Conservation (phyloP, 2,329 filamentous ascomycete species). For the Fusarium xylarioides region DNA sequence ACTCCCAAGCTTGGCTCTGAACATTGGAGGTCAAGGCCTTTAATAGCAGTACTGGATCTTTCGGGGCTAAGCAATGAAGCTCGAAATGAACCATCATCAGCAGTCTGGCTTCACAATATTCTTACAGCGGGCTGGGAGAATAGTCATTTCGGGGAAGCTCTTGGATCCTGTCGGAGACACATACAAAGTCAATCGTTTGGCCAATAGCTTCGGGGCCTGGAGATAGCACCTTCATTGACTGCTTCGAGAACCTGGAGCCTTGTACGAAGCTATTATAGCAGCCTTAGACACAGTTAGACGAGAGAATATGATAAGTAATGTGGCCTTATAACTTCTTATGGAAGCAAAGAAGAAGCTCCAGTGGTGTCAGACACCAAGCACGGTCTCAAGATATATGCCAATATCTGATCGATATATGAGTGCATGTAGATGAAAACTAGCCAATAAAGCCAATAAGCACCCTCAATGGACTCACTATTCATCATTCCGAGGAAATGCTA, state of each 20-base stretch:
- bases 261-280: no score
- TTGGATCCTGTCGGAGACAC: no score
- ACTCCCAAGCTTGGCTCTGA: background rate
- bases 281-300: no score
- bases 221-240: background rate
- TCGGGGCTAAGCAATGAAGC: no score
- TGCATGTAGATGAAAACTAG: background rate
- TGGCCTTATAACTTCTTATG: background rate
- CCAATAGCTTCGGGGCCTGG: background rate
- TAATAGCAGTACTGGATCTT: no score
- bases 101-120: no score
- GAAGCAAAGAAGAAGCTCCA: background rate
- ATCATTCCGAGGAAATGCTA: background rate
- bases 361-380: background rate
- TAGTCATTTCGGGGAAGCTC: no score
- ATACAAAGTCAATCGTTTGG: no score
- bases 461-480: background rate
- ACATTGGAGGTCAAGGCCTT: no score
- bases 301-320: no score
- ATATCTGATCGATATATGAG: background rate
- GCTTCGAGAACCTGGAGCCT: background rate
- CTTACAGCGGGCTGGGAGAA: no score
- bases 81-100: no score
- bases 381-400: background rate
- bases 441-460: accelerated